phyloP scores from a whole-genome alignment of 2,329 filamentous ascomycete genomes.

The Paracorniculantispora psalliotae region DNA sequence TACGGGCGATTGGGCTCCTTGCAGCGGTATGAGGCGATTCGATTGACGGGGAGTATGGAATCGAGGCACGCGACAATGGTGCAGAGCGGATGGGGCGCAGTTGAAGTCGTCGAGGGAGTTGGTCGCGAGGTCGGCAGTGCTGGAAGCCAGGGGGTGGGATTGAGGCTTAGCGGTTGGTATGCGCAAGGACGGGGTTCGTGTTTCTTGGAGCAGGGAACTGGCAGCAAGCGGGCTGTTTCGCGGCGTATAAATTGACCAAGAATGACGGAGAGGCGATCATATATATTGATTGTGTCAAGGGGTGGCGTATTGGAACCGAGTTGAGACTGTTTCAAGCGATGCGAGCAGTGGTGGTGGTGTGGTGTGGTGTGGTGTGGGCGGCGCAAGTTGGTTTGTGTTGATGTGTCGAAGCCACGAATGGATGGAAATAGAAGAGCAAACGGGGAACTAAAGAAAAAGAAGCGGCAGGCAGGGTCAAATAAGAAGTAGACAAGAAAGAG shows the following conservation, averaged over 20 bases:
- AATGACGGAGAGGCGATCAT: not conserved
- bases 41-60: not conserved
- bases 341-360: too few relatives aligned
- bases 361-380: too few relatives aligned
- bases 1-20: not conserved
- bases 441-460: not conserved
- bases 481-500: constrained; percentile 6
- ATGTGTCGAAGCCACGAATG: not conserved
- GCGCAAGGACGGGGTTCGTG: not conserved
- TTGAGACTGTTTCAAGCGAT: constrained; percentile 7
- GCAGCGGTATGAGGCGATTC: not conserved
- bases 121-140: not conserved
- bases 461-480: not conserved
- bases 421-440: not conserved
- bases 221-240: not conserved
- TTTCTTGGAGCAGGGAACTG: not conserved
- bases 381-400: not conserved
- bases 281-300: not conserved
- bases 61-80: not conserved
- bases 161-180: not conserved
- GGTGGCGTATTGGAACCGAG: not conserved
- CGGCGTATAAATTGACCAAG: not conserved
- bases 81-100: not conserved
- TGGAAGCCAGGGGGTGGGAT: not conserved
- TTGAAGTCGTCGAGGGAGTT: not conserved